These are phyloP conservation scores for Pharus latifolius DNA, from an alignment of 176 grass and related monocot genomes.

Conservation along the genomic window DNA sequence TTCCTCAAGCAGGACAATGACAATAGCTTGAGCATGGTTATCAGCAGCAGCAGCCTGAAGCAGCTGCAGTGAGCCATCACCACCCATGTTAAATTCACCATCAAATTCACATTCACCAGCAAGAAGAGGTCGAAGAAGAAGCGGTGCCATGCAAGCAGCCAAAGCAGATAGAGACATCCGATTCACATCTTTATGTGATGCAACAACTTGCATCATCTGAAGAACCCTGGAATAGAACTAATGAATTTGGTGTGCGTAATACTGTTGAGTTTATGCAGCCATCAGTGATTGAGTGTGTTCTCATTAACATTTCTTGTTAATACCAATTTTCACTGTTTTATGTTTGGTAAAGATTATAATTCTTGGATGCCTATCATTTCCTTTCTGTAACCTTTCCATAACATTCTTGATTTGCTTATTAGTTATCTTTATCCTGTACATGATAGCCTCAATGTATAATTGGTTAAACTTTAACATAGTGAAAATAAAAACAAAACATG, in stretches of 20 bases:
- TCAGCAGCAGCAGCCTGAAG: slow-evolving; percentile 91
- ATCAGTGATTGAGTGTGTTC: too few species aligned
- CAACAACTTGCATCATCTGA: slow-evolving; percentile 91
- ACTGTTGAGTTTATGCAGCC: too few species aligned
- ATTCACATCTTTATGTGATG: slow-evolving; percentile 70
- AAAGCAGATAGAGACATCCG: slow-evolving; percentile 87
- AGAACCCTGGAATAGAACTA: slow-evolving; percentile 71
- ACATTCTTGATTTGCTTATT: too few species aligned
- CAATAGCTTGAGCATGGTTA: slow-evolving; percentile 93
- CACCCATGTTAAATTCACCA: slow-evolving; percentile 70
- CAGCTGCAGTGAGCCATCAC: slow-evolving; percentile 83
- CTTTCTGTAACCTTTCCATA: too few species aligned
- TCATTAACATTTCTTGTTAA: too few species aligned
- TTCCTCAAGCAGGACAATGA: slow-evolving; percentile 92
- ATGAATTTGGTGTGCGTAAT: slow-evolving; percentile 16
- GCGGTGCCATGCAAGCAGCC: slow-evolving; percentile 98
- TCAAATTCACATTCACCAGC: slow-evolving; percentile 88
- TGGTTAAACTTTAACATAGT: too few species aligned
- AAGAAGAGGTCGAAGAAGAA: slow-evolving; percentile 89
- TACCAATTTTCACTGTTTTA: too few species aligned
- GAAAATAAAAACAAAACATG: too few species aligned
- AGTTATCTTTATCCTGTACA: too few species aligned
- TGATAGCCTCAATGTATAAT: too few species aligned
- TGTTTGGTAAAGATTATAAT: too few species aligned
- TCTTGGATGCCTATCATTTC: too few species aligned